phyloP scores from a whole-genome alignment of 2,329 filamentous ascomycete species.

The Cladophialophora exuberans region DNA sequence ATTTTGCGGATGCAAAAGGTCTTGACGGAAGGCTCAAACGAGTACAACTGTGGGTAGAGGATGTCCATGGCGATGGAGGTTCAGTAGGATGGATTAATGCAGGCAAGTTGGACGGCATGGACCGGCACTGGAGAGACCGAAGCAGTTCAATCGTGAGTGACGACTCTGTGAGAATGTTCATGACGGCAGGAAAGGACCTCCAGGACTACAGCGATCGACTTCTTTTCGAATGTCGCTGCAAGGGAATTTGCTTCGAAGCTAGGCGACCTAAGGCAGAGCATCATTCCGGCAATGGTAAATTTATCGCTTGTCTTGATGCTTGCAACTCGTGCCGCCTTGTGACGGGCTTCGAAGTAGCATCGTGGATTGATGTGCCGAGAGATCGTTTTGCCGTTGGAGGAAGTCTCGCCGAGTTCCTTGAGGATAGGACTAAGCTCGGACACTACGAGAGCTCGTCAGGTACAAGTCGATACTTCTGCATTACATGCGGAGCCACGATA shows the following conservation, averaged over 20 bases:
- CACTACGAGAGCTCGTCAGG: slow-evolving; percentile 25
- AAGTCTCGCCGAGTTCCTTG: slow-evolving; percentile 6
- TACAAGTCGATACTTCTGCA: slow-evolving; percentile 30
- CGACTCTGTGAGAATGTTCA: slow-evolving; percentile 10
- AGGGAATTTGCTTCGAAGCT: slow-evolving; percentile 15
- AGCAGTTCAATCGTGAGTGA: slow-evolving; percentile 22
- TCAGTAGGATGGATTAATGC: slow-evolving; percentile 28
- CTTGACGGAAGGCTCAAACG: slow-evolving; percentile 22
- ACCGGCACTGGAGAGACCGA: slow-evolving; percentile 19
- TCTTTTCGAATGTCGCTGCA: slow-evolving; percentile 19
- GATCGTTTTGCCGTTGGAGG: not conserved
- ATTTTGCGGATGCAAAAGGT: slow-evolving; percentile 6
- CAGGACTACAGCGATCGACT: slow-evolving; percentile 7
- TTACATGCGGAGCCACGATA: slow-evolving; percentile 23
- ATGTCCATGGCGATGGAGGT: slow-evolving; percentile 29
- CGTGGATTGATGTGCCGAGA: slow-evolving; percentile 21
- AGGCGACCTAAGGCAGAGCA: slow-evolving; percentile 1
- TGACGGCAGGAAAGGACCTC: not conserved
- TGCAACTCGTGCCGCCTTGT: slow-evolving; percentile 25
- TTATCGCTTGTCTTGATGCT: slow-evolving; percentile 17
- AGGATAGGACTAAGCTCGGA: slow-evolving; percentile 13
- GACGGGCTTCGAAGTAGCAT: slow-evolving; percentile 27
- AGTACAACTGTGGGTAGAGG: slow-evolving; percentile 29
- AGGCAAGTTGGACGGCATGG: slow-evolving; percentile 22
- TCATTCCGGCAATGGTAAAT: slow-evolving; percentile 15